Evolutionary conservation across 2,329 filamentous ascomycete genomes (phyloP).

Genomic region (Ophiognomonia clavigignenti-juglandacearum): DNA sequence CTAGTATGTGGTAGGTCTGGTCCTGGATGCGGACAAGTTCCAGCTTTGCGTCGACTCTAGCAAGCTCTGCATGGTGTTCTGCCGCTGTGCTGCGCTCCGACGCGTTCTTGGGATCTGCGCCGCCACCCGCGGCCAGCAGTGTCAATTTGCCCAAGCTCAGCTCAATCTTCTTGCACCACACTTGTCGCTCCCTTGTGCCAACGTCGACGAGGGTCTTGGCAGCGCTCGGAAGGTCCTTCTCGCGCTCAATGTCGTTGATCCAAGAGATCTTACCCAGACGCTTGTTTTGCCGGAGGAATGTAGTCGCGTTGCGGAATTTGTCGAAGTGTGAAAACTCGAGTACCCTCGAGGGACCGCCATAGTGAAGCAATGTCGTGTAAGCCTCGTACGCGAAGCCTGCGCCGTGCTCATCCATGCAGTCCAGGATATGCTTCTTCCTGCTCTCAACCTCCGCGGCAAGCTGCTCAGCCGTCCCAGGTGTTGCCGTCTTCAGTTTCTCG

Average conservation of each 20-base stretch:
- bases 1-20: slow-evolving; percentile 65
- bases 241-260: slow-evolving; percentile 86
- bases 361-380: slow-evolving; percentile 71
- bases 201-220: slow-evolving; percentile 65
- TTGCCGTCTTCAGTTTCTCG: slow-evolving; percentile 26
- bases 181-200: slow-evolving; percentile 67
- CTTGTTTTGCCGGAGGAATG: slow-evolving; percentile 68
- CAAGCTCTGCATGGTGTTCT: slow-evolving; percentile 34
- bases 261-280: slow-evolving; percentile 77
- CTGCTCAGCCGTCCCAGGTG: slow-evolving; percentile 30
- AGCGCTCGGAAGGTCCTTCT: slow-evolving; percentile 70
- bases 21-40: slow-evolving; percentile 76
- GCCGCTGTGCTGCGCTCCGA: slow-evolving; percentile 21
- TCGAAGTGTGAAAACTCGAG: slow-evolving; percentile 67
- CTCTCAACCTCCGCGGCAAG: slow-evolving; percentile 38
- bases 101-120: slow-evolving; percentile 19
- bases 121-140: slow-evolving; percentile 57
- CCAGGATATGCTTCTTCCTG: slow-evolving; percentile 43
- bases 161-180: slow-evolving; percentile 93
- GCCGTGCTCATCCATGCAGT: slow-evolving; percentile 60
- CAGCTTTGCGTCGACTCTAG: slow-evolving; percentile 58
- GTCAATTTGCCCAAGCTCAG: slow-evolving; percentile 83
- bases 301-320: slow-evolving; percentile 65
- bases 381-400: slow-evolving; percentile 68
- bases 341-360: slow-evolving; percentile 61